Evolutionary conservation across 805 yeast species (phyloP), one percentile per base, ranked within the genome.

Genomic region (Saccharomyces mikatae): DNA sequence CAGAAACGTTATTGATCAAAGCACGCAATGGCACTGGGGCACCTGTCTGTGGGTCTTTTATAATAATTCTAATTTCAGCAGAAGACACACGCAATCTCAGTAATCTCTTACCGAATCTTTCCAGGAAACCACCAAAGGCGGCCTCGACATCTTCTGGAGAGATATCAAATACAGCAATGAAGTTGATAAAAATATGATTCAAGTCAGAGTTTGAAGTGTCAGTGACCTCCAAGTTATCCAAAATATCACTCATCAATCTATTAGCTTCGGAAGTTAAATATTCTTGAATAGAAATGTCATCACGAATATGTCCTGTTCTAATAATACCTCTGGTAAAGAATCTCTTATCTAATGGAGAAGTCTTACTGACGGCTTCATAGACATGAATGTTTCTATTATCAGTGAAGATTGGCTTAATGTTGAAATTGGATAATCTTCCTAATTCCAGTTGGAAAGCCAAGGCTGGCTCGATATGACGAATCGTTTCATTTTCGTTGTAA

Each of bases 381-480:
- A 95, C 97, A 68, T 94, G 99, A 60, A 94, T 88, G 77, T 92
- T 91, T 76, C 98, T 85, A 79, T 94, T 94, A 72, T 91, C 97
- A 56, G 97, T 88, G 76, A 88, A 87, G 53, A 92, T 88, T 52
- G 97, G 98, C 71, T 86, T 89, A 74, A 92, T 89, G 75, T 89
- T 84, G 76, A 94, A 94, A 77, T 94, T 95, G 48, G 96, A 89
- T 74, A 94, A 79, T 75, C 98, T 84, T 65, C 89, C 92, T 59
- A 94, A 80, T 75, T 94, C 99, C 62, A 94, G 80, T 77, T 94
- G 99, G 87, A 84, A 94, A 52, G 99, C 98, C 65, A 92, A 79
- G 46, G 98, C 97, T 26, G 99, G 99, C 73, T 94, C 98, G 63
- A 94, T 90, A 71, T 94, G 97, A 77, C 99, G 90, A 70, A 94